Conservation (phyloP, 441 rosid species). For the Gossypium gossypioides region DNA sequence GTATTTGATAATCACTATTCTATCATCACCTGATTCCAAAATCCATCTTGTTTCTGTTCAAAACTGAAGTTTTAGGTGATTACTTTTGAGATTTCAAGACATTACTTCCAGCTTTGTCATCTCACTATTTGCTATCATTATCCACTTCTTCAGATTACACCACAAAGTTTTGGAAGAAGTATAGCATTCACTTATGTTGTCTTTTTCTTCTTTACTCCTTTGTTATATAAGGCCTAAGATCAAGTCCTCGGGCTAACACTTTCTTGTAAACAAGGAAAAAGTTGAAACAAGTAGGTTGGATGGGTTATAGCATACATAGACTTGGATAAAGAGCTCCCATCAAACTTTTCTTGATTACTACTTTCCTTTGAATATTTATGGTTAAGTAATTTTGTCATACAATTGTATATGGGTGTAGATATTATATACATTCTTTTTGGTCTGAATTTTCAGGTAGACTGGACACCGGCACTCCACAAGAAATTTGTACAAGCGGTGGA, state of each 20-base stretch:
- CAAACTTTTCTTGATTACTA: no score
- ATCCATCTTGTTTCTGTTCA: neutral
- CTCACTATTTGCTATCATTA: neutral
- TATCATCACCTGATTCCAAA: neutral
- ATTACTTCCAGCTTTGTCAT: neutral
- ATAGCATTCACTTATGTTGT: neutral
- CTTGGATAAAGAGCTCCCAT: no score
- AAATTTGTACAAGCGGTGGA: conserved; percentile 87
- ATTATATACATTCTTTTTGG: neutral
- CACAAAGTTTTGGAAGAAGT: neutral
- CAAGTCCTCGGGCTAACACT: neutral
- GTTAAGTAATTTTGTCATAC: no score
- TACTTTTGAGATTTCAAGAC: neutral
- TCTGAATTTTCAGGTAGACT: conserved; percentile 57
- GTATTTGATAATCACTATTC: neutral
- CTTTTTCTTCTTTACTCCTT: neutral
- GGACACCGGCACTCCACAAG: conserved; percentile 88
- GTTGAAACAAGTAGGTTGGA: neutral
- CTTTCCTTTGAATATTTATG: no score
- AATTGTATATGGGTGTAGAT: no score
- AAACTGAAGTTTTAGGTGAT: neutral
- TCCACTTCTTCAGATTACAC: neutral
- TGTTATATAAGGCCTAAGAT: neutral
- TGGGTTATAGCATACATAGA: neutral
- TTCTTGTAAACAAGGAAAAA: neutral